Evolutionary conservation across 225 moss, liverwort and hornwort species (phyloP), one percentile per base, ranked within the genome.

Genomic region (Takakia lepidozioides): DNA sequence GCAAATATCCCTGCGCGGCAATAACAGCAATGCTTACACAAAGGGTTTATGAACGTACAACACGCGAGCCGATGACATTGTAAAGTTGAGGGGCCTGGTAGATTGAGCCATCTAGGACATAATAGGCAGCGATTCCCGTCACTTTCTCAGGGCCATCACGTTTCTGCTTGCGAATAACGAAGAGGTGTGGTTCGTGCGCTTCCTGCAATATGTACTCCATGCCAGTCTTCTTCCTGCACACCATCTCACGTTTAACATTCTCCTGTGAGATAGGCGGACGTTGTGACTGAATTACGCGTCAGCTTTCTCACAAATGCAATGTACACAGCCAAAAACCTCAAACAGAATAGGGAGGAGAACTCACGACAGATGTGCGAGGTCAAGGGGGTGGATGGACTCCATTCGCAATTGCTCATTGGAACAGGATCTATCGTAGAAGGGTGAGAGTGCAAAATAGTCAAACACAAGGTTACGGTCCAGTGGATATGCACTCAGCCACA

Each of bases 81-180:
- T 91, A 83, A 51, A 98, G 64, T 56, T 98, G 98, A 62, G 98
- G 98, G 43, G 98, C 82, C 72, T 98, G 98, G 49, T 98, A 98
- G 54, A 98, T 91, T 25, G 98, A 98, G 19, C 98, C 98, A 57
- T 98, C 98, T 20, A 98, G 65, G n/a, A 91, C 73, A 59, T 98
- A 98, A 44, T 91, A 98, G 4, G 85, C 87, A 47, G 87, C 66
- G 55, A 81, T 72, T 27, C 73, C 69, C 16, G 80, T 80, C 15
- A 75, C 74, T 67, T 87, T 98, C 58, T 98, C 91, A 55, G 90
- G 87, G 17, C 78, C 70, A 26, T 98, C 98, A 27, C 91, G 84
- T 57, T 91, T 98, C 69, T 98, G 90, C 70, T 90, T 95, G 22
- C 87, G 80, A 20, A 98, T 85, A 18, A 85, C 83, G 63, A 98